phyloP scores from a whole-genome alignment of 2,329 filamentous ascomycete genomes.

The Clonostachys solani region DNA sequence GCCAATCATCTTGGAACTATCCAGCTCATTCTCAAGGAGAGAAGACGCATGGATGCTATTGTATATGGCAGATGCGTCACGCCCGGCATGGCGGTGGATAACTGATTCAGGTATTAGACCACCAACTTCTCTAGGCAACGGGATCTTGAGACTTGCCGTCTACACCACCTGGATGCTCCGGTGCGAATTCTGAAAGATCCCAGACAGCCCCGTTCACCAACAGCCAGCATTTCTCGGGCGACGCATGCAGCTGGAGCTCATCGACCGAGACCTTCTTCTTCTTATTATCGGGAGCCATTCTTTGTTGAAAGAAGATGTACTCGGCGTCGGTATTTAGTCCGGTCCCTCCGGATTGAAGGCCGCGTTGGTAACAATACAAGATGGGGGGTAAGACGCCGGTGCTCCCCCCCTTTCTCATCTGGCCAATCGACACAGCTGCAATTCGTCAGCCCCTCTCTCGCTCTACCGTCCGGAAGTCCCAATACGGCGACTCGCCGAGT shows the following conservation, averaged over 20 bases:
- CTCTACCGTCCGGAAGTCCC: no score
- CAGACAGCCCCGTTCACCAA: conserved; percentile 62
- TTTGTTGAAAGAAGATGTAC: background rate
- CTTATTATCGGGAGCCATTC: conserved; percentile 1
- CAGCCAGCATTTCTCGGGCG: conserved; percentile 54
- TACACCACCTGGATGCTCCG: conserved; percentile 25
- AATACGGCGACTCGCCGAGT: no score
- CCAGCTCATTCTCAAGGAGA: background rate
- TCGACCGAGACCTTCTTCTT: conserved; percentile 24
- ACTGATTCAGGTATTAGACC: background rate
- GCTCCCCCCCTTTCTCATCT: no score
- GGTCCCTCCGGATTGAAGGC: no score
- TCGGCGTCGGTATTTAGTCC: no score
- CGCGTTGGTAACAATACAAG: no score
- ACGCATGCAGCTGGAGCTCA: conserved; percentile 41
- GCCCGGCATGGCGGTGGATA: background rate
- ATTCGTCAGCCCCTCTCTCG: no score
- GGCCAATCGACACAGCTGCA: no score
- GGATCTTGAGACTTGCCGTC: background rate
- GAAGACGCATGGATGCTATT: background rate
- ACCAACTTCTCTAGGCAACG: no score
- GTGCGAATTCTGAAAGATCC: conserved; percentile 61
- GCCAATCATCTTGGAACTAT: background rate
- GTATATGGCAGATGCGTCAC: background rate
- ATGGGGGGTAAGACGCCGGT: no score